Evolutionary conservation across 306 rosid genomes (phyloP).

Genomic region (Malus sylvestris): DNA sequence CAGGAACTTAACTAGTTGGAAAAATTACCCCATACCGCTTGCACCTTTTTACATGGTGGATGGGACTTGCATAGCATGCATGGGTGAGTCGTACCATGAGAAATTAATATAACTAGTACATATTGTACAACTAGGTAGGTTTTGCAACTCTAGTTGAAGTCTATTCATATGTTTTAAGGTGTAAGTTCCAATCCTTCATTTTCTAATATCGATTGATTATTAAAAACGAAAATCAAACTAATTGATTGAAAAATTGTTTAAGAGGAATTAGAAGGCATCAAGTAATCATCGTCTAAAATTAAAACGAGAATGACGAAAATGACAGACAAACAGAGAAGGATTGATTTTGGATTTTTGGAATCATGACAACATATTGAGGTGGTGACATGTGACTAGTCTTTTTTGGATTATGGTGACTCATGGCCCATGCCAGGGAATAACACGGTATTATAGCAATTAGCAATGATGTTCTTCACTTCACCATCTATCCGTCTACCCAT

Average conservation of each 20-base stretch:
- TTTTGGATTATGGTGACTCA: conserved; percentile 47
- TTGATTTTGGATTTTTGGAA: conserved; percentile 7
- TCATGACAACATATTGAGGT: conserved; percentile 36
- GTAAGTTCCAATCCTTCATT: neutral
- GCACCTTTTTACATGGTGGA: neutral
- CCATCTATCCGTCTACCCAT: conserved; percentile 3
- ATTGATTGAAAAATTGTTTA: neutral
- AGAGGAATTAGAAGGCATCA: neutral
- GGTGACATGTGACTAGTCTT: conserved; percentile 54
- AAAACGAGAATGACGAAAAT: neutral
- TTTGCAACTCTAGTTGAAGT: neutral
- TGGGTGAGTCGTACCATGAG: neutral
- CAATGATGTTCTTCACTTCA: conserved; percentile 35
- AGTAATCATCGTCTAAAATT: neutral
- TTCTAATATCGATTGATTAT: neutral
- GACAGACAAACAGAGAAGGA: neutral
- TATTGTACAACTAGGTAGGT: neutral
- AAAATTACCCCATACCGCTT: neutral
- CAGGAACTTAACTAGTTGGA: neutral
- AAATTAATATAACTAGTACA: neutral
- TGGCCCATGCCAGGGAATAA: conserved; percentile 59
- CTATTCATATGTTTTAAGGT: neutral
- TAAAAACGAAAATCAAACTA: neutral
- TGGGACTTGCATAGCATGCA: neutral
- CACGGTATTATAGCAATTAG: conserved; percentile 31